Percentiles rank a stretch among this genome's conserved stretches.
These are phyloP conservation scores for Nothophoma quercina DNA, from an alignment of 2,329 filamentous ascomycete species.

Conservation along the genomic window DNA sequence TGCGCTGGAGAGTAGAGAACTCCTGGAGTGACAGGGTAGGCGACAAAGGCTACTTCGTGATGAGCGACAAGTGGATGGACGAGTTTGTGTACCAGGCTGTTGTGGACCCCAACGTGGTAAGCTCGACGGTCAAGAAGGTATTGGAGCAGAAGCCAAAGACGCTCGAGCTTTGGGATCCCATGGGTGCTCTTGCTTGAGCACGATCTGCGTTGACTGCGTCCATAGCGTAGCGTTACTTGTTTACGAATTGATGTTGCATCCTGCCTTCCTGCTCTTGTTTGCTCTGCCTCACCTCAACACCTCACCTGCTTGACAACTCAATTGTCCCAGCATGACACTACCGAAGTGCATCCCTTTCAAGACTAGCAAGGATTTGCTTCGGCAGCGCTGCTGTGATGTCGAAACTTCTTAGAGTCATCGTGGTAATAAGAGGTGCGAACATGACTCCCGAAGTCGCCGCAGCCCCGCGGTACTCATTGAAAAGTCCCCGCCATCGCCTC, in stretches of 20 bases:
- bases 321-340: neutral
- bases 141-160: slow-evolving; percentile 74
- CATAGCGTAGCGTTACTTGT: neutral
- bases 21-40: slow-evolving; percentile 77
- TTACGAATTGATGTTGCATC: neutral
- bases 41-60: slow-evolving; percentile 85
- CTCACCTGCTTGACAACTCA: neutral
- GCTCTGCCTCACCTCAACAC: neutral
- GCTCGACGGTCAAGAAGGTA: slow-evolving; percentile 72
- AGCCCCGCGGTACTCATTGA: slow-evolving; percentile 31
- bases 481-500: slow-evolving; percentile 33
- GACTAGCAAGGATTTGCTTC: neutral
- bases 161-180: slow-evolving; percentile 74
- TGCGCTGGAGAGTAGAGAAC: slow-evolving; percentile 88
- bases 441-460: slow-evolving; percentile 32
- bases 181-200: slow-evolving; percentile 70
- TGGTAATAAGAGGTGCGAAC: slow-evolving; percentile 8
- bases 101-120: slow-evolving; percentile 70
- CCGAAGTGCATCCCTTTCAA: neutral
- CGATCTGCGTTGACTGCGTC: neutral
- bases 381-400: neutral
- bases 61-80: slow-evolving; percentile 74
- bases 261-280: neutral
- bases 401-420: slow-evolving; percentile 12
- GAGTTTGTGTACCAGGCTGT: slow-evolving; percentile 86